These are phyloP conservation scores for Trichomonas tenax DNA, from an alignment of 208 protist genomes.

Conservation along the genomic window DNA sequence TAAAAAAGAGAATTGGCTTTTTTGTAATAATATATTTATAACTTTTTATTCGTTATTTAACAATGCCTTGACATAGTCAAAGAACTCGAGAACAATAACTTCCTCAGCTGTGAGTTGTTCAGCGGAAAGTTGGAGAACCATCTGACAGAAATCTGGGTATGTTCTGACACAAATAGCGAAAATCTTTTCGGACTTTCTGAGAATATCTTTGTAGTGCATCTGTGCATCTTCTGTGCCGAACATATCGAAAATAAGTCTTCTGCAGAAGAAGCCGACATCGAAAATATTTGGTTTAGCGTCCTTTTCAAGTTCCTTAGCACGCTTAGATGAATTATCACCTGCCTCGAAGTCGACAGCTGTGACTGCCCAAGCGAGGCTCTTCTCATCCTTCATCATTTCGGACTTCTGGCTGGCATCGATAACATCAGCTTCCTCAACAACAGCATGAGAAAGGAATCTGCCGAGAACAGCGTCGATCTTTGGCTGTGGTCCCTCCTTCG, in stretches of 20 bases:
- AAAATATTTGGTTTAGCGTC: neutral
- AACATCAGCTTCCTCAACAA: neutral
- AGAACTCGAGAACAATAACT: neutral
- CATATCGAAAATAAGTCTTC: neutral
- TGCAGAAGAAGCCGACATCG: neutral
- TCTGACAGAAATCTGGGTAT: neutral
- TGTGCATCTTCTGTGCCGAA: neutral
- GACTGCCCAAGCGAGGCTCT: neutral
- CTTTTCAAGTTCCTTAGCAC: neutral
- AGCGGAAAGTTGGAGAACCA: neutral
- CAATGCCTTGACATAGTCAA: neutral
- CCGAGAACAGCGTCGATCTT: neutral
- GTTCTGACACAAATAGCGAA: neutral
- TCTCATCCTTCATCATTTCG: neutral
- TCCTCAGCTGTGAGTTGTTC: neutral
- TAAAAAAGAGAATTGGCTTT: too few relatives aligned
- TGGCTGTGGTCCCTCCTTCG: neutral
- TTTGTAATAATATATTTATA: too few relatives aligned
- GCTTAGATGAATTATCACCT: neutral
- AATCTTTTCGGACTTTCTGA: neutral
- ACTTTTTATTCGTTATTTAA: neutral
- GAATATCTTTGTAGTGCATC: neutral
- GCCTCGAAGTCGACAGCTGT: neutral
- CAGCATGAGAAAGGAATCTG: neutral
- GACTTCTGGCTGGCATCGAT: neutral